Percentiles rank a stretch among this genome's conserved stretches.
These are phyloP conservation scores for Arabidopsis lyrata DNA, from an alignment of 441 rosid genomes.

Conservation along the genomic window DNA sequence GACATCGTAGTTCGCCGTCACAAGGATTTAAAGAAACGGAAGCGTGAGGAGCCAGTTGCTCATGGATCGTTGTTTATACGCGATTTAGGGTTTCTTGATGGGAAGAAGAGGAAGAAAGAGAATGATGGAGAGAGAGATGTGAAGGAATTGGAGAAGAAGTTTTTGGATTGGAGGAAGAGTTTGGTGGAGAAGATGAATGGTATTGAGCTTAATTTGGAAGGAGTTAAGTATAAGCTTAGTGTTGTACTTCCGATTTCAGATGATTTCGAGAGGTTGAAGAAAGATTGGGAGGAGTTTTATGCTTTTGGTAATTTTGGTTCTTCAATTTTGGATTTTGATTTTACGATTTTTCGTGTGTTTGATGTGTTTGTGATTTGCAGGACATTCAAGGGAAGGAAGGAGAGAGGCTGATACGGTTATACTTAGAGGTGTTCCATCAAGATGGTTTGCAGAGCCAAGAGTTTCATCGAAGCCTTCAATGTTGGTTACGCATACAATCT, in stretches of 20 bases:
- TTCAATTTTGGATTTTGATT: background rate
- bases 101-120: conserved; percentile 45
- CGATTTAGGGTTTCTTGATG: conserved; percentile 71
- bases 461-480: conserved; percentile 95
- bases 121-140: conserved; percentile 50
- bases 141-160: conserved; percentile 65
- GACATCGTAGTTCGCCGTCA: conserved; percentile 69
- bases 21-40: conserved; percentile 87
- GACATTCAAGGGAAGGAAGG: conserved; percentile 65
- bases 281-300: conserved; percentile 76
- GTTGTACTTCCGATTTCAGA: conserved; percentile 66
- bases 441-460: conserved; percentile 97
- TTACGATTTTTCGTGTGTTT: background rate
- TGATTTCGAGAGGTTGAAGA: conserved; percentile 77
- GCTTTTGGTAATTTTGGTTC: conserved; percentile 70
- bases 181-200: conserved; percentile 83
- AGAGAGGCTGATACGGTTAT: conserved; percentile 83
- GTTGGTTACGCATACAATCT: conserved; percentile 89
- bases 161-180: conserved; percentile 72
- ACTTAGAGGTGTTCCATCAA: conserved; percentile 78
- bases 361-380: conserved; percentile 46
- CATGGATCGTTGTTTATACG: conserved; percentile 74
- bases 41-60: conserved; percentile 89
- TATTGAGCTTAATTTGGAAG: conserved; percentile 84
- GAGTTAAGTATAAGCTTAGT: conserved; percentile 71